Conservation (phyloP, 148 eudicot species). For the Drosera capensis region DNA sequence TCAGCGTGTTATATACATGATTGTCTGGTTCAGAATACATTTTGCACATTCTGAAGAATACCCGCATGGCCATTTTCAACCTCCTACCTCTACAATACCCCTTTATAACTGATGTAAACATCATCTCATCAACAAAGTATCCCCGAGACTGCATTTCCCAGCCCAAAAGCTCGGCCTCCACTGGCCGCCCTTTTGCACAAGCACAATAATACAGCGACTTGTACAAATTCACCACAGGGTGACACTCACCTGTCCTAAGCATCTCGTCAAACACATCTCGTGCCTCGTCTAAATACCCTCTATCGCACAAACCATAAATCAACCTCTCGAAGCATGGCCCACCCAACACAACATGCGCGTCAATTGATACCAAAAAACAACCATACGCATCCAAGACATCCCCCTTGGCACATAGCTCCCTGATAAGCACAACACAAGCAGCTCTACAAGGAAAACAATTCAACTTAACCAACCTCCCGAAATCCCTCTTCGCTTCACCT, state of each 20-base stretch:
- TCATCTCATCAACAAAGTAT: background rate
- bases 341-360: background rate
- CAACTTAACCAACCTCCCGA: background rate
- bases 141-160: constrained; percentile 1
- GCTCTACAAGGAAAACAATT: background rate
- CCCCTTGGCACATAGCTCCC: background rate
- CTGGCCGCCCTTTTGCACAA: background rate
- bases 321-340: background rate
- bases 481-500: background rate
- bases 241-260: background rate
- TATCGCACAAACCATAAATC: background rate
- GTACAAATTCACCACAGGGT: background rate
- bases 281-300: background rate
- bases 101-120: background rate
- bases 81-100: background rate
- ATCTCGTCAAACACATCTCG: background rate
- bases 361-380: background rate
- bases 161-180: background rate
- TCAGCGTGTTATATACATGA: background rate
- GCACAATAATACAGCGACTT: background rate
- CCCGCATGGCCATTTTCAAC: background rate
- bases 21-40: background rate
- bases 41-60: background rate
- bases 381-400: background rate
- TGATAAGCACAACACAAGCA: background rate